Evolutionary conservation across 768 basidiomycete genomes (phyloP).

Genomic region (Mycena alexandri): DNA sequence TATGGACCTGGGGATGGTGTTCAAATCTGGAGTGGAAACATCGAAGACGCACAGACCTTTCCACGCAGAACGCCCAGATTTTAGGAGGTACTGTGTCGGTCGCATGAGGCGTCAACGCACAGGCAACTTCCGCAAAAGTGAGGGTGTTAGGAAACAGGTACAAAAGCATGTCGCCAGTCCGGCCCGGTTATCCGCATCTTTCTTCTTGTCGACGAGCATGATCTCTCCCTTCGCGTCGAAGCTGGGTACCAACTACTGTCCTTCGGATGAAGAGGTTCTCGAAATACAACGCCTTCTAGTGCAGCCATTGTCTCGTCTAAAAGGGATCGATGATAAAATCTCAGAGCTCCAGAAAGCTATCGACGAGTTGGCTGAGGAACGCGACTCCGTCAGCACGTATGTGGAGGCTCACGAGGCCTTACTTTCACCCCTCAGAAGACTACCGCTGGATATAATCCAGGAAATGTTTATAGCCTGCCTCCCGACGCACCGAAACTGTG

Average conservation of each 20-base stretch:
- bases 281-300: constrained; percentile 13
- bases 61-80: constrained; percentile 84
- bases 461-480: constrained; percentile 32
- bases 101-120: constrained; percentile 58
- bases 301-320: neutral
- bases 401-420: constrained; percentile 4
- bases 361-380: constrained; percentile 1
- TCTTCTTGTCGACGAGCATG: neutral
- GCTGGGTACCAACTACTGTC: constrained; percentile 26
- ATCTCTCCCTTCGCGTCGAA: constrained; percentile 12
- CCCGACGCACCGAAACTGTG: constrained; percentile 24
- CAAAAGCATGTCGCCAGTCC: too few species aligned
- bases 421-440: neutral
- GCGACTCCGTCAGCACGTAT: neutral
- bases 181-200: too few species aligned
- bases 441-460: constrained; percentile 12
- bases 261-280: constrained; percentile 1
- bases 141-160: neutral
- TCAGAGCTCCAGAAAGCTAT: constrained; percentile 7
- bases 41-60: constrained; percentile 65
- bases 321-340: constrained; percentile 2
- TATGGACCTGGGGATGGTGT: constrained; percentile 76
- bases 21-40: neutral
- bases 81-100: constrained; percentile 69
- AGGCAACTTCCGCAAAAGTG: neutral